Evolutionary conservation across 768 basidiomycete species (phyloP).

Genomic region (Asterophora parasitica): DNA sequence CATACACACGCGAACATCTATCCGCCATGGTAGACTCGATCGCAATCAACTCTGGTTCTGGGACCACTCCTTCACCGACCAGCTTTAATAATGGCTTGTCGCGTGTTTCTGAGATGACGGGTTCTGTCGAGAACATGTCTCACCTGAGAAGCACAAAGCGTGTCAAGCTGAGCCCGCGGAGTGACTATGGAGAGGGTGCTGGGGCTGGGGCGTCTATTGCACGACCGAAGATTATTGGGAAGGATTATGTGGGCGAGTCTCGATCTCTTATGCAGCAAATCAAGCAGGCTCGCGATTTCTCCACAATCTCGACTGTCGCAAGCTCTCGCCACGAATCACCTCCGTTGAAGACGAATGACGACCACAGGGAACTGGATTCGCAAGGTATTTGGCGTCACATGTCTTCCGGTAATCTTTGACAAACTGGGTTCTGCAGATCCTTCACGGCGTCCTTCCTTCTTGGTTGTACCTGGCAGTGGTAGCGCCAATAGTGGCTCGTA

Average conservation of each 20-base stretch:
- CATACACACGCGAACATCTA: slow-evolving; percentile 90
- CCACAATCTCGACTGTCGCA: slow-evolving; percentile 62
- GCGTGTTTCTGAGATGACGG: slow-evolving; percentile 41
- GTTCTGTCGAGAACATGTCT: slow-evolving; percentile 35
- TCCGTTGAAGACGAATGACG: slow-evolving; percentile 11
- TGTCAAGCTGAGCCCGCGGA: slow-evolving; percentile 68
- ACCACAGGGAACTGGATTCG: slow-evolving; percentile 13
- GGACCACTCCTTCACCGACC: slow-evolving; percentile 40
- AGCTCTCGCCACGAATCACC: slow-evolving; percentile 34
- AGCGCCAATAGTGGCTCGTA: slow-evolving; percentile 34
- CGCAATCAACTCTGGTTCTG: slow-evolving; percentile 66
- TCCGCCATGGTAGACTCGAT: slow-evolving; percentile 94
- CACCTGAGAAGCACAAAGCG: slow-evolving; percentile 75
- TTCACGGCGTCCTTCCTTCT: slow-evolving; percentile 27
- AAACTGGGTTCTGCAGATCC: slow-evolving; percentile 19
- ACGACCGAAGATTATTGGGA: slow-evolving; percentile 42
- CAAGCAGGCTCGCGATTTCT: slow-evolving; percentile 71
- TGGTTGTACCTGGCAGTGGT: slow-evolving; percentile 28
- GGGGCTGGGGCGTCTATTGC: slow-evolving; percentile 42
- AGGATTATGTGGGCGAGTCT: slow-evolving; percentile 77
- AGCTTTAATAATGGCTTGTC: slow-evolving; percentile 42
- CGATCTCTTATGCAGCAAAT: slow-evolving; percentile 76
- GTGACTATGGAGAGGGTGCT: slow-evolving; percentile 51
- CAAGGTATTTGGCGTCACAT: slow-evolving; percentile 16
- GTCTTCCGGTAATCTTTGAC: neutral